These are phyloP conservation scores for Aspergillus amoenus DNA, from an alignment of 2,329 filamentous ascomycete genomes.

Conservation along the genomic window DNA sequence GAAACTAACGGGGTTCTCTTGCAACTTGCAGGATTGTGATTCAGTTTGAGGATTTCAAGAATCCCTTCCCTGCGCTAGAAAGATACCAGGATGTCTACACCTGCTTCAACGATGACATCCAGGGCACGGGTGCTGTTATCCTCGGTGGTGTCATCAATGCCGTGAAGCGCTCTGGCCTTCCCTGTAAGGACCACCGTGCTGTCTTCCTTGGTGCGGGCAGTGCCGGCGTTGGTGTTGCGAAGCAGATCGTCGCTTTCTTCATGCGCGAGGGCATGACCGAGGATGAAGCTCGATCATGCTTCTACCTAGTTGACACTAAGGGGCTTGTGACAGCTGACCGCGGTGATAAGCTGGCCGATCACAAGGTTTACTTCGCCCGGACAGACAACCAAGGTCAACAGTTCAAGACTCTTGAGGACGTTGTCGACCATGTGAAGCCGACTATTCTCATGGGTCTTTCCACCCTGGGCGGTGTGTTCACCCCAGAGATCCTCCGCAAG, in stretches of 20 bases:
- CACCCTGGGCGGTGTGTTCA: conserved; percentile 93
- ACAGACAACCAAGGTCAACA: conserved; percentile 65
- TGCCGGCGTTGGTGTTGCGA: conserved; percentile 94
- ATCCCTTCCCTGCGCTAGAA: conserved; percentile 90
- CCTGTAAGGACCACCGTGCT: conserved; percentile 84
- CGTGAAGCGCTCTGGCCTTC: conserved; percentile 81
- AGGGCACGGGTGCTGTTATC: conserved; percentile 94
- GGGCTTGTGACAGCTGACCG: conserved; percentile 91
- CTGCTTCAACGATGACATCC: conserved; percentile 98
- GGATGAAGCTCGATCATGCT: conserved; percentile 82
- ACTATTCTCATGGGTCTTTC: conserved; percentile 93
- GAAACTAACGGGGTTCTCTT: conserved; percentile 20
- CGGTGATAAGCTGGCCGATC: conserved; percentile 88
- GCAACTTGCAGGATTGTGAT: conserved; percentile 61
- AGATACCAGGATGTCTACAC: conserved; percentile 85
- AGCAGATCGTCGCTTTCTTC: conserved; percentile 97
- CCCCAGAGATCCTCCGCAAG: conserved; percentile 73
- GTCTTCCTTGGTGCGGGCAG: conserved; percentile 96
- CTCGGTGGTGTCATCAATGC: conserved; percentile 74
- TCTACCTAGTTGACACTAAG: conserved; percentile 97
- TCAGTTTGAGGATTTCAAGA: conserved; percentile 98
- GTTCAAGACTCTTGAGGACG: conserved; percentile 77
- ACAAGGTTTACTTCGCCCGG: conserved; percentile 70
- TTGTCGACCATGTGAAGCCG: conserved; percentile 92
- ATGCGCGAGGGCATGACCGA: conserved; percentile 87